phyloP scores from a whole-genome alignment of 2,329 filamentous ascomycete genomes.

The Exophiala viscosa region DNA sequence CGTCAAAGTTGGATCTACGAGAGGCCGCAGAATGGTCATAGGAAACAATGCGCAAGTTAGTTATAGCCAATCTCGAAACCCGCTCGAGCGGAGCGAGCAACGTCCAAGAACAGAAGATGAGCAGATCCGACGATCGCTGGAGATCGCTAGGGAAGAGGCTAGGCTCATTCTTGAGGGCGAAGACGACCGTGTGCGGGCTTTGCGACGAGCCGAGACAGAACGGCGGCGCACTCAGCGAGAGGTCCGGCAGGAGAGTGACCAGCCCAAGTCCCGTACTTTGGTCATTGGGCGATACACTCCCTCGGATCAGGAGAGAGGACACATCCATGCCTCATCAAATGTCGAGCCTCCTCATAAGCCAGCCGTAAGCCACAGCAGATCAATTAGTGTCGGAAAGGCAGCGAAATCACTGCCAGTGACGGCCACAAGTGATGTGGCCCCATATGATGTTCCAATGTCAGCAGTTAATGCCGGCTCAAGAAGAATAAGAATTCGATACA shows the following conservation, averaged over 20 bases:
- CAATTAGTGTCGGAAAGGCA: slow-evolving; percentile 1
- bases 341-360: slow-evolving; percentile 1
- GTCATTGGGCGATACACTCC: slow-evolving; percentile 11
- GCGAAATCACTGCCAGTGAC: slow-evolving; percentile 6
- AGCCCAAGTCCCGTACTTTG: slow-evolving; percentile 13
- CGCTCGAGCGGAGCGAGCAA: background rate
- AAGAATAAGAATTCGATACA: slow-evolving; percentile 69
- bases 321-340: slow-evolving; percentile 8
- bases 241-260: slow-evolving; percentile 3
- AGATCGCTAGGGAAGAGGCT: slow-evolving; percentile 27
- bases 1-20: too few species aligned
- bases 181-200: slow-evolving; percentile 19
- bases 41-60: too few species aligned
- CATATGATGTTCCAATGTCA: slow-evolving; percentile 70
- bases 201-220: slow-evolving; percentile 16
- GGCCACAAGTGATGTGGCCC: slow-evolving; percentile 18
- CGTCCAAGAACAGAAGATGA: background rate
- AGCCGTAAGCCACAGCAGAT: background rate
- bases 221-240: slow-evolving; percentile 13
- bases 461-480: slow-evolving; percentile 77
- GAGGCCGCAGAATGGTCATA: too few species aligned
- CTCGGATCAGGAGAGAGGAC: background rate
- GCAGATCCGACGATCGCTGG: slow-evolving; percentile 16
- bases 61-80: background rate
- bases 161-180: slow-evolving; percentile 28